Evolutionary conservation across 441 rosid genomes (phyloP).

Genomic region (Brassica balearica): DNA sequence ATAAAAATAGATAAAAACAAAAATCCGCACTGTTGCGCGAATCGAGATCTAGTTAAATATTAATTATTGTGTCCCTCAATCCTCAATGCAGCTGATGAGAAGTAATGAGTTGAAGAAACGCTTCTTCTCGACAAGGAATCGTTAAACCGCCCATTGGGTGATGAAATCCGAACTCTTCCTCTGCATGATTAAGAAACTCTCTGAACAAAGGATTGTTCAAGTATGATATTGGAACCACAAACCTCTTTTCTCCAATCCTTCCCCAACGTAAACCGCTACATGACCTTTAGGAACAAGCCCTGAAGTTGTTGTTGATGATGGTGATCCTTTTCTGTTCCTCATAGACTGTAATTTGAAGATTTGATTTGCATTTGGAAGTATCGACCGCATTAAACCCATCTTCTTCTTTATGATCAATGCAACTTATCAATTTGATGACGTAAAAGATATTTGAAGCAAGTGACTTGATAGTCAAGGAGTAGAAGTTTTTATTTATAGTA

Average conservation of each 20-base stretch:
- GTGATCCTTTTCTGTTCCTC: slow-evolving; percentile 34
- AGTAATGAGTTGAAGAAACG: slow-evolving; percentile 46
- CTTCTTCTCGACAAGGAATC: slow-evolving; percentile 52
- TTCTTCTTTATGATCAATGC: slow-evolving; percentile 26
- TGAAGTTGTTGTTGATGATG: slow-evolving; percentile 17
- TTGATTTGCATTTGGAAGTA: slow-evolving; percentile 46
- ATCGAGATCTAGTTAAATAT: background rate
- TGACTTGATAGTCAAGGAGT: slow-evolving; percentile 36
- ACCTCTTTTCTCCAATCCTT: slow-evolving; percentile 47
- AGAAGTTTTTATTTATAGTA: slow-evolving; percentile 39
- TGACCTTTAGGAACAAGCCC: slow-evolving; percentile 46
- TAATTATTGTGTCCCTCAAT: background rate
- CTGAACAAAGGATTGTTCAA: slow-evolving; percentile 53
- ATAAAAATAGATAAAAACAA: too few species aligned
- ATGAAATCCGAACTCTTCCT: slow-evolving; percentile 56
- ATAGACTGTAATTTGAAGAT: slow-evolving; percentile 38
- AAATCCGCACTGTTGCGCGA: too few species aligned
- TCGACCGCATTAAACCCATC: slow-evolving; percentile 45
- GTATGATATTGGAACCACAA: slow-evolving; percentile 51
- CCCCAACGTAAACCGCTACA: slow-evolving; percentile 61
- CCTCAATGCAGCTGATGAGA: slow-evolving; percentile 30
- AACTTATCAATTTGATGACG: background rate
- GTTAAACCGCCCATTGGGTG: slow-evolving; percentile 60
- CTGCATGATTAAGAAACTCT: slow-evolving; percentile 33
- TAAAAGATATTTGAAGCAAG: background rate